Percentiles rank a stretch among this genome's conserved stretches.
phyloP scores from a whole-genome alignment of 345 rosid genomes.

The Melaleuca quinquenervia region DNA sequence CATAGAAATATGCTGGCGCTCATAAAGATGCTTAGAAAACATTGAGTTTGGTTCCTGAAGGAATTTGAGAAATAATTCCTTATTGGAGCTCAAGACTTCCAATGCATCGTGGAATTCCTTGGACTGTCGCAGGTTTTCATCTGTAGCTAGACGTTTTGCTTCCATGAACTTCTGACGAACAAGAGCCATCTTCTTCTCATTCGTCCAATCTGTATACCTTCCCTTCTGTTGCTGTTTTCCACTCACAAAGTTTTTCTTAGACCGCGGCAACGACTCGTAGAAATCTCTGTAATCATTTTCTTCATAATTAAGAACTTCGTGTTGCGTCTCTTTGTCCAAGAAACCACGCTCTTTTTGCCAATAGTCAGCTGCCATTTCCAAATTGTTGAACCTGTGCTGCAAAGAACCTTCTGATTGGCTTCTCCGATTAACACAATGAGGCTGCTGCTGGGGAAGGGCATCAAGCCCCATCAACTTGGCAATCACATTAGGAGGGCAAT shows the following conservation, averaged over 20 bases:
- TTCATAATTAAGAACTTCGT: slow-evolving; percentile 19
- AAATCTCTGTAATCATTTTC: slow-evolving; percentile 43
- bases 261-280: slow-evolving; percentile 51
- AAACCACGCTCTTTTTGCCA: slow-evolving; percentile 41
- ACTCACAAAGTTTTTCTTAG: slow-evolving; percentile 30
- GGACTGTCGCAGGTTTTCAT: slow-evolving; percentile 67
- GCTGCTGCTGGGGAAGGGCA: slow-evolving; percentile 51
- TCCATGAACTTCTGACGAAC: slow-evolving; percentile 82
- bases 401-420: slow-evolving; percentile 46
- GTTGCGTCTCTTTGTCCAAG: slow-evolving; percentile 33
- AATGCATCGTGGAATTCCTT: slow-evolving; percentile 80
- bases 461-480: slow-evolving; percentile 99
- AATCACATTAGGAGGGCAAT: slow-evolving; percentile 57
- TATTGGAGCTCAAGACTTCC: slow-evolving; percentile 66
- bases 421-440: slow-evolving; percentile 30
- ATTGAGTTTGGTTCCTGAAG: slow-evolving; percentile 73
- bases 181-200: slow-evolving; percentile 57
- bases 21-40: slow-evolving; percentile 39
- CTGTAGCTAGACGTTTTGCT: slow-evolving; percentile 62
- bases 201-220: slow-evolving; percentile 11
- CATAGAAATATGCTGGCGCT: slow-evolving; percentile 43
- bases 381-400: slow-evolving; percentile 42
- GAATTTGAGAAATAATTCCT: slow-evolving; percentile 59
- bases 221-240: slow-evolving; percentile 40
- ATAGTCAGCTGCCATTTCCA: slow-evolving; percentile 18